Evolutionary conservation across 1,139 yeast genomes (phyloP).

Genomic region (Geotrichum histeridarum): DNA sequence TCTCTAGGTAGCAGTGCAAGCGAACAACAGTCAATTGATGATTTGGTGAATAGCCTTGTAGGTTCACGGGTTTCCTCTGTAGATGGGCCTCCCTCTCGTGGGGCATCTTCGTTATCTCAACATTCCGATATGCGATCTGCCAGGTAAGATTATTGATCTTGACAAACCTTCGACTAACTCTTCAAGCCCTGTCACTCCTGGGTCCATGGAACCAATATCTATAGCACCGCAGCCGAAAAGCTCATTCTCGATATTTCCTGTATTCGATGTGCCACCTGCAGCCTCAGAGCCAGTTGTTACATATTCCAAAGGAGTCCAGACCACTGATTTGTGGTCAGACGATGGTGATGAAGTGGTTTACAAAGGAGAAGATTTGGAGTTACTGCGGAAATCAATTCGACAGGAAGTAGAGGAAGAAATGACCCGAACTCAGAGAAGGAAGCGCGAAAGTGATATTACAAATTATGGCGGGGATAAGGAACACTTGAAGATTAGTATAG

Average conservation of each 20-base stretch:
- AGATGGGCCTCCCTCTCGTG: constrained; percentile 12
- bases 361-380: constrained; percentile 10
- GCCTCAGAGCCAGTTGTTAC: constrained; percentile 20
- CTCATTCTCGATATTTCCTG: constrained; percentile 8
- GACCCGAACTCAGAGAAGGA: constrained; percentile 7
- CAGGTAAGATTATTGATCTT: neutral
- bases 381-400: constrained; percentile 9
- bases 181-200: constrained; percentile 4
- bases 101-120: constrained; percentile 13
- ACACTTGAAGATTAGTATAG: constrained; percentile 2
- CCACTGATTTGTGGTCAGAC: neutral
- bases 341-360: constrained; percentile 8
- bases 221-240: neutral
- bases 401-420: constrained; percentile 20
- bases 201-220: neutral
- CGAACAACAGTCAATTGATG: constrained; percentile 23
- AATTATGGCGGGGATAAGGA: constrained; percentile 10
- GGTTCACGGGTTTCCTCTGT: constrained; percentile 16
- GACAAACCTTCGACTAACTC: neutral
- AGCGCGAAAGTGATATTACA: constrained; percentile 9
- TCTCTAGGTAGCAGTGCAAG: neutral
- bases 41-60: constrained; percentile 25
- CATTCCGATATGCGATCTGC: constrained; percentile 11
- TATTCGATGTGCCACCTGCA: constrained; percentile 13
- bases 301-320: constrained; percentile 31